Conservation (phyloP, 805 yeast species). For the Suhomyces xylopsoci region DNA sequence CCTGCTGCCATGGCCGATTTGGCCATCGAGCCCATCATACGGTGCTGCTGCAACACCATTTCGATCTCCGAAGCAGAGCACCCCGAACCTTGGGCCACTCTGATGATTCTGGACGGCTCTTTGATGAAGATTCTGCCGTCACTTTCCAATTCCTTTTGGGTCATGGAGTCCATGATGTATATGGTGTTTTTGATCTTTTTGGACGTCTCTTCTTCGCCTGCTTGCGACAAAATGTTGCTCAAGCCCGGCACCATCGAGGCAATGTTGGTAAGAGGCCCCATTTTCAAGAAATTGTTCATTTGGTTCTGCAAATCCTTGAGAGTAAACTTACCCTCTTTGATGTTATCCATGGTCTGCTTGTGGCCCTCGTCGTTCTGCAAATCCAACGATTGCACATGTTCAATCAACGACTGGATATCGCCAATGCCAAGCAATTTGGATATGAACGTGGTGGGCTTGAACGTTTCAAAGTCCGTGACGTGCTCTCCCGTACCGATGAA, state of each 20-base stretch:
- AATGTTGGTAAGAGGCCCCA: conserved; percentile 94
- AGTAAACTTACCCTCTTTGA: conserved; percentile 93
- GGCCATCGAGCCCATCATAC: conserved; percentile 94
- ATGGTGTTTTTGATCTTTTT: conserved; percentile 81
- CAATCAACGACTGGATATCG: conserved; percentile 89
- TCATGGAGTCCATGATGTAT: conserved; percentile 93
- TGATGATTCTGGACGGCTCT: conserved; percentile 79
- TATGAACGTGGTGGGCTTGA: conserved; percentile 84
- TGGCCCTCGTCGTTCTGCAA: conserved; percentile 66
- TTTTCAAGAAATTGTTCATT: conserved; percentile 90
- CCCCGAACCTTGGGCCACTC: conserved; percentile 95
- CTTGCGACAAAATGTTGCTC: conserved; percentile 76
- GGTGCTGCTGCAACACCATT: conserved; percentile 84
- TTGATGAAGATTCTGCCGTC: conserved; percentile 80
- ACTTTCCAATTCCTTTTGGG: conserved; percentile 81
- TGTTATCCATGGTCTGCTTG: conserved; percentile 84
- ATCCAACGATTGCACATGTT: conserved; percentile 84
- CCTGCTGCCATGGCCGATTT: conserved; percentile 57
- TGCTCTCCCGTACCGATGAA: conserved; percentile 99
- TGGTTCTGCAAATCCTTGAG: conserved; percentile 89
- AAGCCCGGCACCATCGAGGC: conserved; percentile 95
- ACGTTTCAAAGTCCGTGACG: conserved; percentile 85
- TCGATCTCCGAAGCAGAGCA: conserved; percentile 90
- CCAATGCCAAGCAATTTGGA: conserved; percentile 95
- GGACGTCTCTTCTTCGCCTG: conserved; percentile 92